Evolutionary conservation across 1,284 basidiomycete genomes (phyloP).

Genomic region (Pulchroboletus neoregius): DNA sequence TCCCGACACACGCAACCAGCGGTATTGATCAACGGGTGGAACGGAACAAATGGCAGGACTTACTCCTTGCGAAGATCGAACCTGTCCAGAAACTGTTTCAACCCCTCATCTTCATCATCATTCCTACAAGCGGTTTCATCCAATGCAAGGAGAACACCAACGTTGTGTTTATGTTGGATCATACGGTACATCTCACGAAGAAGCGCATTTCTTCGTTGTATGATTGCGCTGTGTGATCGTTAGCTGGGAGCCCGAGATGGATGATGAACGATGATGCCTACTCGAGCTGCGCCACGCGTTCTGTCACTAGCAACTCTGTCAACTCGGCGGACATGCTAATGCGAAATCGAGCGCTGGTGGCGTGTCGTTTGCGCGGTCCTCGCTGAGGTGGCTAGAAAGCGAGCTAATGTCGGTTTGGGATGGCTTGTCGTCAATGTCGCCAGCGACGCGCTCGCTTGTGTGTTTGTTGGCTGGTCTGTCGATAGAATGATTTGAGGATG

Average conservation of each 20-base stretch:
- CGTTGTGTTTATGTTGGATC: constrained; percentile 47
- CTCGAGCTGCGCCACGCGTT: constrained; percentile 40
- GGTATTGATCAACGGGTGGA: not conserved
- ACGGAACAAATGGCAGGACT: constrained; percentile 5
- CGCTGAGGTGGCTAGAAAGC: not conserved
- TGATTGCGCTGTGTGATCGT: constrained; percentile 46
- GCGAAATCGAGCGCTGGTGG: constrained; percentile 5
- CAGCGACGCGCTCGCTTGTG: constrained; percentile 8
- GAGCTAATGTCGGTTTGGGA: not conserved
- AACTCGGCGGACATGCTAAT: constrained; percentile 23
- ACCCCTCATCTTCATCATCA: constrained; percentile 39
- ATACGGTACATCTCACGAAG: constrained; percentile 65
- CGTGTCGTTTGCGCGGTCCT: constrained; percentile 5
- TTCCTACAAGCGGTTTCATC: constrained; percentile 27
- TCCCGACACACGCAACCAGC: constrained; percentile 2
- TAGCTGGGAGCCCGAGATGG: not conserved
- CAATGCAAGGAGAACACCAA: constrained; percentile 38
- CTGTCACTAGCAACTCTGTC: constrained; percentile 35
- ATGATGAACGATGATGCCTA: constrained; percentile 24
- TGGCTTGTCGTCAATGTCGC: not conserved
- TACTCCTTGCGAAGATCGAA: constrained; percentile 49
- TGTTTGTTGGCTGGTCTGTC: not conserved
- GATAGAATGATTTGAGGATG: not conserved
- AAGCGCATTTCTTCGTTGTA: constrained; percentile 59
- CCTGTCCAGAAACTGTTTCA: constrained; percentile 48